These are phyloP conservation scores for Fomitopsis pinicola DNA, from an alignment of 1,284 basidiomycete genomes.

Conservation along the genomic window DNA sequence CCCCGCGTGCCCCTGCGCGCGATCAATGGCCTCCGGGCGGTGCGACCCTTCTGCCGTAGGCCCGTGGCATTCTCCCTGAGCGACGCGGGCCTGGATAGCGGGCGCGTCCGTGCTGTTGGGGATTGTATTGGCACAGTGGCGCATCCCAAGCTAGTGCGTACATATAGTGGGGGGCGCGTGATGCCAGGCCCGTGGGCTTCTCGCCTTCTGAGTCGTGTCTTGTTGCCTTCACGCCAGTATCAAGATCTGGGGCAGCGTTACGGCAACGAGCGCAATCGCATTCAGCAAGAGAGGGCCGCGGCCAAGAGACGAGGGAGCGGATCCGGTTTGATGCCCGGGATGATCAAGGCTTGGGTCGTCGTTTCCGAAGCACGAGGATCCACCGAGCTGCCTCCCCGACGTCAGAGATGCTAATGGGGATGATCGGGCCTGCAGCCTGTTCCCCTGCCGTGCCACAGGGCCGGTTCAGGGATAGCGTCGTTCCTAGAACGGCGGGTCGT, in stretches of 20 bases:
- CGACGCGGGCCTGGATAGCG: background rate
- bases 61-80: background rate
- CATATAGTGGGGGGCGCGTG: background rate
- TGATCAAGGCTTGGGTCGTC: background rate
- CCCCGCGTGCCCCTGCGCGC: background rate
- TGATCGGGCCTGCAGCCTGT: background rate
- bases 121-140: background rate
- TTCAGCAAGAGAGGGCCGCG: background rate
- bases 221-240: background rate
- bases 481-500: background rate
- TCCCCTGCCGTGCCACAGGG: background rate
- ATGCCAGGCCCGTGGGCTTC: background rate
- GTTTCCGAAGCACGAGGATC: background rate
- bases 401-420: background rate
- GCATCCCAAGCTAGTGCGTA: background rate
- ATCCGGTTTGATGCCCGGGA: constrained; percentile 1
- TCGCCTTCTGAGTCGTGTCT: background rate
- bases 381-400: background rate
- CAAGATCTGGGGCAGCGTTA: constrained; percentile 1
- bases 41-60: background rate
- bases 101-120: background rate
- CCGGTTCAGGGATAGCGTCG: background rate
- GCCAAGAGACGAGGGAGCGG: background rate
- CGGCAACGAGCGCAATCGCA: background rate
- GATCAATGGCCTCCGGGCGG: background rate